A percentile compares a stretch with the other conserved stretches of the same genome.
Conservation (phyloP, 2,329 filamentous ascomycete species). For the Diaporthe caulivora region DNA sequence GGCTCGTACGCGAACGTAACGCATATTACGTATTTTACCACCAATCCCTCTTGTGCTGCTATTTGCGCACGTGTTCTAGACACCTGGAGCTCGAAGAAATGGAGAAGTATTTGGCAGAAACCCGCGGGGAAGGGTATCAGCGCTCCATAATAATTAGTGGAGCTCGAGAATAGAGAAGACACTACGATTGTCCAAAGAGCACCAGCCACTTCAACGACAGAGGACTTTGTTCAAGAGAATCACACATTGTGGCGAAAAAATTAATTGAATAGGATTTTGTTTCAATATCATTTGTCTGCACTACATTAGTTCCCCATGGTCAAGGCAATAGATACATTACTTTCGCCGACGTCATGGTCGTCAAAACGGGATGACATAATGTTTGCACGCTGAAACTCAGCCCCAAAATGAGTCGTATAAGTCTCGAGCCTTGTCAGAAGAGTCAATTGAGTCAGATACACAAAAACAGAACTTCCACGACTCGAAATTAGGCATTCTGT, state of each 20-base stretch:
- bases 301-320: background rate
- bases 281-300: background rate
- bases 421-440: background rate
- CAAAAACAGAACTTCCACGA: too few relatives aligned
- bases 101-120: background rate
- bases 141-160: background rate
- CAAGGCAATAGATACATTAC: background rate
- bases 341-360: too few relatives aligned
- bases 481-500: too few relatives aligned
- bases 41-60: background rate
- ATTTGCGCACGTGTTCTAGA: background rate
- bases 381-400: background rate
- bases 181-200: background rate
- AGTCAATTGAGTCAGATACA: background rate
- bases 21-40: background rate
- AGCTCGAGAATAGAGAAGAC: background rate
- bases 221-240: too few relatives aligned
- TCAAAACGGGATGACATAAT: background rate
- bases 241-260: background rate
- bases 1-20: background rate
- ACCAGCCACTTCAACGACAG: background rate
- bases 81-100: background rate
- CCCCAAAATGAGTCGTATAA: background rate
- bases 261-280: background rate
- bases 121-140: background rate